Conservation (phyloP, 1,284 basidiomycete genomes). For the Thecaphora frezii region DNA sequence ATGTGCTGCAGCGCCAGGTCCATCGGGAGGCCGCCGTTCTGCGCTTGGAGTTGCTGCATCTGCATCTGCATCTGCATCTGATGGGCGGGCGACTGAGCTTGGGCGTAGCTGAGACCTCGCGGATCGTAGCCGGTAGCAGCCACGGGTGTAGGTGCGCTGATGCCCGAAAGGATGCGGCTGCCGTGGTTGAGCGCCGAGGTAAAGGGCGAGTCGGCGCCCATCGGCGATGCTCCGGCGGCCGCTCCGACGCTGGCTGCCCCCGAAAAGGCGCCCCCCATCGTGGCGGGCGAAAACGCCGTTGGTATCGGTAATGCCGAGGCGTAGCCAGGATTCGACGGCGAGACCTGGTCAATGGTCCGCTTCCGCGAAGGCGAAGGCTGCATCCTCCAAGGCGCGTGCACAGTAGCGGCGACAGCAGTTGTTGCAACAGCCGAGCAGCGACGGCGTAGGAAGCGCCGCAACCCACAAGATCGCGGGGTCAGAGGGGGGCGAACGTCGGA, state of each 20-base stretch:
- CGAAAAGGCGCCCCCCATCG: background rate
- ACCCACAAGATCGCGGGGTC: too few relatives aligned
- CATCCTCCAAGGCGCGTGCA: background rate
- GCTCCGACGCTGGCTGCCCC: too few relatives aligned
- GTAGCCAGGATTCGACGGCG: too few relatives aligned
- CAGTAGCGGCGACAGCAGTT: too few relatives aligned
- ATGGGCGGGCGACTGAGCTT: background rate
- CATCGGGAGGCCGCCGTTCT: background rate
- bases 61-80: background rate
- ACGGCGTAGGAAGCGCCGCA: too few relatives aligned
- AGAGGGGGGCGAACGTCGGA: too few relatives aligned
- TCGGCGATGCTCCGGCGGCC: background rate
- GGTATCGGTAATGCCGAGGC: background rate
- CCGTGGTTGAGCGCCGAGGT: constrained; percentile 1
- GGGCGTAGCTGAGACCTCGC: too few relatives aligned
- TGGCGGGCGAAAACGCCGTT: background rate
- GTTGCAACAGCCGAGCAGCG: too few relatives aligned
- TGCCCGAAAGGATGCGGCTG: background rate
- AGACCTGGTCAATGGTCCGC: background rate
- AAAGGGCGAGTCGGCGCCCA: background rate
- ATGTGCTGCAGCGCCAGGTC: background rate
- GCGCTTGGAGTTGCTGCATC: background rate
- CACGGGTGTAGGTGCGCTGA: background rate
- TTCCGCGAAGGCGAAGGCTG: background rate
- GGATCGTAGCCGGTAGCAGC: background rate